phyloP scores from a whole-genome alignment of 768 basidiomycete species.

The Tulasnella sp. region DNA sequence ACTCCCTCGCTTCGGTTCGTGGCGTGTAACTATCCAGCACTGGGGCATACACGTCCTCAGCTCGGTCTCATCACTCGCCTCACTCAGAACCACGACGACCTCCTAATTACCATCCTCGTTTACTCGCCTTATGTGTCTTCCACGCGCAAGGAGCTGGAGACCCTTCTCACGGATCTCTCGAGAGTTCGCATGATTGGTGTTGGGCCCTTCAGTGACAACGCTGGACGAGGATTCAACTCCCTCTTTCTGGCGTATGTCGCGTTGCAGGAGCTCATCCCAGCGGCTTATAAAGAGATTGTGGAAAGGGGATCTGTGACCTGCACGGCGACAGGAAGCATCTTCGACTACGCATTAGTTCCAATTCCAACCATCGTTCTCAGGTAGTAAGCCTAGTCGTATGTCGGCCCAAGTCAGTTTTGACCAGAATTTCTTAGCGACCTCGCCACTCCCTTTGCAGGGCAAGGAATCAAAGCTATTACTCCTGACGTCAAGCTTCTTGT shows the following conservation, averaged over 20 bases:
- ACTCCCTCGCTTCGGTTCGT: not conserved
- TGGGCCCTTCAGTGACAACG: not conserved
- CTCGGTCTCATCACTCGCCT: not conserved
- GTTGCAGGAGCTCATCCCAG: not conserved
- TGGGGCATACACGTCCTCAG: not conserved
- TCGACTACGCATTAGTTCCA: not conserved
- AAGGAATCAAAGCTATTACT: not conserved
- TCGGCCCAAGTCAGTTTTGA: no score
- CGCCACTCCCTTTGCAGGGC: not conserved
- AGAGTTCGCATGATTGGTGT: not conserved
- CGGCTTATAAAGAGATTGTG: not conserved
- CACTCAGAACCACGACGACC: not conserved
- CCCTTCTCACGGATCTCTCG: not conserved
- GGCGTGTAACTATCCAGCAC: not conserved
- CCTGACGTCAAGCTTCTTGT: not conserved
- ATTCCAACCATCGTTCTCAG: not conserved
- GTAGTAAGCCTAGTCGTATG: no score
- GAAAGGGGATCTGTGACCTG: not conserved
- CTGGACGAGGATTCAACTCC: not conserved
- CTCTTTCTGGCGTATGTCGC: not conserved
- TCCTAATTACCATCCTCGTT: not conserved
- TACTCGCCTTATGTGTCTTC: not conserved
- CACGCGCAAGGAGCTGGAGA: not conserved
- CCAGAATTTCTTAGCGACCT: not conserved
- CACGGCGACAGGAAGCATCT: not conserved